Evolutionary conservation across 148 eudicot species (phyloP).

Genomic region (Hydrangea macrophylla): DNA sequence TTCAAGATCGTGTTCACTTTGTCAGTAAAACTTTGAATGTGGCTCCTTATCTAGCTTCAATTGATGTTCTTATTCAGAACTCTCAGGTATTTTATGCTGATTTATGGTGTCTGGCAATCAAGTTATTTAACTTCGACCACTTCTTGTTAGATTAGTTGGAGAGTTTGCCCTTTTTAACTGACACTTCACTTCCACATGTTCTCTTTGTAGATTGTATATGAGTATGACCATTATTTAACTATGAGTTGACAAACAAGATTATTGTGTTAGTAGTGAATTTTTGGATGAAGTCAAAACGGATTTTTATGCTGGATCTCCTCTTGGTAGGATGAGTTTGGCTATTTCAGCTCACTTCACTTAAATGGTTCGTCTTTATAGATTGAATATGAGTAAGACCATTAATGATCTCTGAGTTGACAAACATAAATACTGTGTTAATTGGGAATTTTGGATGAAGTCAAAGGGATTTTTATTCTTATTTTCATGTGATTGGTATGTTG

Average conservation of each 20-base stretch:
- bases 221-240: neutral
- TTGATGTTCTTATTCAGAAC: slow-evolving; percentile 86
- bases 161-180: neutral
- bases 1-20: slow-evolving; percentile 75
- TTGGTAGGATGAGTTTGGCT: too few relatives aligned
- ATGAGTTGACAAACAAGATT: neutral
- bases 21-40: slow-evolving; percentile 79
- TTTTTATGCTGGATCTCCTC: neutral
- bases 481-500: neutral
- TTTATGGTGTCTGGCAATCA: neutral
- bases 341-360: too few relatives aligned
- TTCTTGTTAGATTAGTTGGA: neutral
- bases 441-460: neutral
- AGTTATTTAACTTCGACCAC: neutral
- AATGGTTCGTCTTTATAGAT: neutral
- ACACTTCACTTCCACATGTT: neutral
- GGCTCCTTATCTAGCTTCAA: slow-evolving; percentile 77
- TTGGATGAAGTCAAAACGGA: neutral
- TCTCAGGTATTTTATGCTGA: slow-evolving; percentile 53
- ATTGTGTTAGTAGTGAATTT: neutral
- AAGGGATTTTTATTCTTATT: neutral
- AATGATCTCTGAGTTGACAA: neutral
- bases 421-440: neutral
- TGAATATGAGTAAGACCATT: neutral
- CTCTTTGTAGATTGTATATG: neutral